These are phyloP conservation scores for Amanita molliuscula DNA, from an alignment of 768 basidiomycete genomes.

Conservation along the genomic window DNA sequence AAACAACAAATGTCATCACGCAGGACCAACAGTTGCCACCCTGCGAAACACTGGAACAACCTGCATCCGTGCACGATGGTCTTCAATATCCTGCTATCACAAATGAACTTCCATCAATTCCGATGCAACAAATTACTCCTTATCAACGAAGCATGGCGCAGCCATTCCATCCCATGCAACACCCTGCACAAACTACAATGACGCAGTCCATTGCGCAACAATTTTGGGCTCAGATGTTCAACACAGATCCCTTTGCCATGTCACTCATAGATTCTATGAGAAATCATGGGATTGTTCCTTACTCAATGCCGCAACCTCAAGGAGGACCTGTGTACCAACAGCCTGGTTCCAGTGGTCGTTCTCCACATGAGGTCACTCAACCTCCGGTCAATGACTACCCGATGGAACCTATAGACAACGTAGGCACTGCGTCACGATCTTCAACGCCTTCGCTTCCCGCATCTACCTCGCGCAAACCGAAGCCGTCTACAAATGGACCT, in stretches of 20 bases:
- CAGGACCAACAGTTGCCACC: background rate
- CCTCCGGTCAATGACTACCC: background rate
- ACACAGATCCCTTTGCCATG: slow-evolving; percentile 3
- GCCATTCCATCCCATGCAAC: background rate
- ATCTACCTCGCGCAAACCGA: background rate
- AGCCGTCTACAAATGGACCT: background rate
- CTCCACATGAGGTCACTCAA: background rate
- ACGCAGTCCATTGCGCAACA: background rate
- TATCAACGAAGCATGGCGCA: background rate
- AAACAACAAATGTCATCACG: background rate
- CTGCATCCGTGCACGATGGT: background rate
- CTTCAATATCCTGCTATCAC: background rate
- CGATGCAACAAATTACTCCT: background rate
- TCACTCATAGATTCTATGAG: slow-evolving; percentile 9
- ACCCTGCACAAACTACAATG: background rate
- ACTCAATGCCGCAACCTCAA: background rate
- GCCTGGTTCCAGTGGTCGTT: background rate
- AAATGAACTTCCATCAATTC: background rate
- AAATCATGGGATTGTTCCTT: slow-evolving; percentile 4
- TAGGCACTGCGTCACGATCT: background rate
- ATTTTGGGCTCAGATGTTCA: slow-evolving; percentile 5
- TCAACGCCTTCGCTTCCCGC: background rate
- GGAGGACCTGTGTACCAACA: background rate
- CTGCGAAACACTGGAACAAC: background rate
- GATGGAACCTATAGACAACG: background rate